phyloP scores from a whole-genome alignment of 139 green algal genomes.

The Volvox reticuliferus region DNA sequence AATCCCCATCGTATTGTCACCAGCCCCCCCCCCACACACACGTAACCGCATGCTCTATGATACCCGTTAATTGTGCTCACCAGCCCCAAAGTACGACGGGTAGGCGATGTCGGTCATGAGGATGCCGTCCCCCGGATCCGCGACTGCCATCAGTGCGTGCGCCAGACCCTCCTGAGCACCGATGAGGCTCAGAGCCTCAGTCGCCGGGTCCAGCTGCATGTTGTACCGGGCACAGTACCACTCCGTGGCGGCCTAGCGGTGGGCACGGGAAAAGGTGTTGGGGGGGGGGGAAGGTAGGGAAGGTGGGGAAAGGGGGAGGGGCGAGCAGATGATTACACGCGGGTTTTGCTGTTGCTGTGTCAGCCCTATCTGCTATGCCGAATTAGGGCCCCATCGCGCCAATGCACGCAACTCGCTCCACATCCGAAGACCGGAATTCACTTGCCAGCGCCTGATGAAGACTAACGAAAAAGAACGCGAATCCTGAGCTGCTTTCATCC shows the following conservation, averaged over 20 bases:
- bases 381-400: too few relatives aligned
- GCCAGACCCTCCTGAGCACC: constrained; percentile 56
- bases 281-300: not conserved
- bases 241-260: not conserved
- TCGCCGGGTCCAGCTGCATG: constrained; percentile 42
- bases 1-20: not conserved
- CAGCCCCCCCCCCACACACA: not conserved
- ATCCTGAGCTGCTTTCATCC: too few relatives aligned
- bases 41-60: too few relatives aligned
- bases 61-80: not conserved
- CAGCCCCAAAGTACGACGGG: constrained; percentile 63
- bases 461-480: too few relatives aligned
- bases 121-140: constrained; percentile 60
- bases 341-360: too few relatives aligned
- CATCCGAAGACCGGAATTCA: too few relatives aligned
- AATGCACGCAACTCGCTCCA: too few relatives aligned
- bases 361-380: too few relatives aligned
- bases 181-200: constrained; percentile 63
- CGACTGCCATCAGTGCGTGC: constrained; percentile 64
- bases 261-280: too few relatives aligned
- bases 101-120: constrained; percentile 62
- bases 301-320: not conserved
- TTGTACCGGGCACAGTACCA: constrained; percentile 53
- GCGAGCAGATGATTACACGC: not conserved
- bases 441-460: too few relatives aligned